Percentiles rank a stretch among this genome's conserved stretches.
phyloP scores from a whole-genome alignment of 441 rosid species.

The Raphanus hybrid region DNA sequence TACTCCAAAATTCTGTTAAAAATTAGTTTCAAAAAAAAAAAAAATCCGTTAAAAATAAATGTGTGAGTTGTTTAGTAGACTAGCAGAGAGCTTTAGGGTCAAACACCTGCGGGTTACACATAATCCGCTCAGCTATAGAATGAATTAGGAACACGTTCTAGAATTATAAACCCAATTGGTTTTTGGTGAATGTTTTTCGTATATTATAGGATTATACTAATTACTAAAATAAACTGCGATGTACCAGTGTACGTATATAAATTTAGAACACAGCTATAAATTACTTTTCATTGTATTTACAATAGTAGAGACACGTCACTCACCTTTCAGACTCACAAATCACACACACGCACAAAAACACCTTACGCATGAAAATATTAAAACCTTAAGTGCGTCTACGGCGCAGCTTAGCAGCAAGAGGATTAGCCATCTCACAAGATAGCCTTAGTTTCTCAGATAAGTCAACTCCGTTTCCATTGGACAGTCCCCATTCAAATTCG shows the following conservation, averaged over 20 bases:
- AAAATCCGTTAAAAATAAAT: not conserved
- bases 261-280: not conserved
- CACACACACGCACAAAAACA: conserved; percentile 2
- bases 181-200: not conserved
- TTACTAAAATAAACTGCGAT: not conserved
- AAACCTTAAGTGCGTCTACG: conserved; percentile 42
- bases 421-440: conserved; percentile 83
- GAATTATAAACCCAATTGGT: too few relatives aligned
- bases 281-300: conserved; percentile 26
- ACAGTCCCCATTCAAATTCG: conserved; percentile 55
- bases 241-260: not conserved
- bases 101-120: not conserved
- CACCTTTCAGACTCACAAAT: conserved; percentile 8
- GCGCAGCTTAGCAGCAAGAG: conserved; percentile 51
- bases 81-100: not conserved
- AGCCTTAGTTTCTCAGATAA: conserved; percentile 66
- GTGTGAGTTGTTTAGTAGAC: not conserved
- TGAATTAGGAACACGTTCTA: not conserved
- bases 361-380: not conserved
- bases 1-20: not conserved
- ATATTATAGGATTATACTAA: not conserved
- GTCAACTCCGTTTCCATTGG: conserved; percentile 47
- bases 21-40: too few relatives aligned
- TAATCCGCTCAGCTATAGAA: not conserved
- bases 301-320: conserved; percentile 19